A percentile compares a stretch with the other conserved stretches of the same genome.
Conservation (phyloP, 148 eudicot species). For the Salicornia ramosissima region DNA sequence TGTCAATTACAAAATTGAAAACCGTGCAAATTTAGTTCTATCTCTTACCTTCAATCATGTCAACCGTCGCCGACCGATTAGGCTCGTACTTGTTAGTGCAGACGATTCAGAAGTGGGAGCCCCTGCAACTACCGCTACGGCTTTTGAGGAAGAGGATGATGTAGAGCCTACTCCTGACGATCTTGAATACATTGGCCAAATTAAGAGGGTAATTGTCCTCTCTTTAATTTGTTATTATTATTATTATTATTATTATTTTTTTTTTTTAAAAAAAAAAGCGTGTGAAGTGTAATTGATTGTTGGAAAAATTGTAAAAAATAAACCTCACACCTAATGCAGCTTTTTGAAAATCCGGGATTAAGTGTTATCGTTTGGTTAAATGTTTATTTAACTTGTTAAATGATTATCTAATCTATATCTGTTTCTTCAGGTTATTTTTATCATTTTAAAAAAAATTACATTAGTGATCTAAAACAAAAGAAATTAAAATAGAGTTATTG, state of each 20-base stretch:
- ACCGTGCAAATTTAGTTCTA: not conserved
- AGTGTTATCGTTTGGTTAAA: too few relatives aligned
- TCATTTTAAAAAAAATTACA: too few relatives aligned
- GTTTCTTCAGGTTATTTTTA: too few relatives aligned
- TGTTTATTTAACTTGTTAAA: too few relatives aligned
- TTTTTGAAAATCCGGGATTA: too few relatives aligned
- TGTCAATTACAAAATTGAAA: not conserved
- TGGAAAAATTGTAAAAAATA: too few relatives aligned
- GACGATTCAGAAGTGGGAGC: not conserved
- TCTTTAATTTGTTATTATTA: not conserved
- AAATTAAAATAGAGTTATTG: too few relatives aligned
- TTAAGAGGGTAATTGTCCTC: constrained; percentile 44
- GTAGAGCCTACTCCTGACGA: constrained; percentile 59
- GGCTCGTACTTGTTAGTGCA: not conserved
- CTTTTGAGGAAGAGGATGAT: constrained; percentile 31
- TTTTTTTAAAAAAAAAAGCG: too few relatives aligned
- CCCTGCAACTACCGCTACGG: not conserved
- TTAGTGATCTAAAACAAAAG: too few relatives aligned
- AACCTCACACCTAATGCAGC: too few relatives aligned
- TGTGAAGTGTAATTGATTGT: not conserved
- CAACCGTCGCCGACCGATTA: constrained; percentile 16
- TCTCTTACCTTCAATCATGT: constrained; percentile 3
- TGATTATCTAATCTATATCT: too few relatives aligned
- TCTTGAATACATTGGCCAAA: constrained; percentile 57
- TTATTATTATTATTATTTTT: not conserved